These are phyloP conservation scores for Spergularia azorica DNA, from an alignment of 179 eudicot genomes.

Conservation along the genomic window DNA sequence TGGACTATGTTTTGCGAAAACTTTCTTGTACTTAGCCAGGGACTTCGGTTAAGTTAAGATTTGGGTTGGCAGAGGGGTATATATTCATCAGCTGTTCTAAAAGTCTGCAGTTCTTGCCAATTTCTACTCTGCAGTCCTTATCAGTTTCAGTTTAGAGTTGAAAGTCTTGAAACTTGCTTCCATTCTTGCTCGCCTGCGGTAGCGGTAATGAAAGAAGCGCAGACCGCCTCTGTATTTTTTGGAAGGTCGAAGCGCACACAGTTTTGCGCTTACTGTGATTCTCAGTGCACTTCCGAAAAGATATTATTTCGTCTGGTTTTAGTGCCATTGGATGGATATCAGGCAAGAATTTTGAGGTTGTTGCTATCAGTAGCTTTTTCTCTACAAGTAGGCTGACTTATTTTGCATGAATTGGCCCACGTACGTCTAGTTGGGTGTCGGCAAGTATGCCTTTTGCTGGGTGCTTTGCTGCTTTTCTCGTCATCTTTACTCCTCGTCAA, in stretches of 20 bases:
- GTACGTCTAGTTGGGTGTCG: constrained; percentile 1
- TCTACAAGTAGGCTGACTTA: background rate
- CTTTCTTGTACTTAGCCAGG: no score
- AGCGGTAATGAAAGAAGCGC: no score
- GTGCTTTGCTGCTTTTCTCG: background rate
- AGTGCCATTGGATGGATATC: no score
- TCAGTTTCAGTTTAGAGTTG: background rate
- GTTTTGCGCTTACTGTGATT: no score
- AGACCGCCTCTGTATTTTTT: no score
- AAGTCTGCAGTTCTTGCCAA: background rate
- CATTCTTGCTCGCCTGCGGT: background rate
- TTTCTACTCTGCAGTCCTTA: background rate
- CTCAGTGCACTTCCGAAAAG: no score
- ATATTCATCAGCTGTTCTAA: background rate
- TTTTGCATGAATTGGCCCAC: background rate
- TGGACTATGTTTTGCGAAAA: no score
- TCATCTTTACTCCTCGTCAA: background rate
- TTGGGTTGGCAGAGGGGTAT: background rate
- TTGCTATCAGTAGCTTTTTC: background rate
- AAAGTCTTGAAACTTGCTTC: background rate
- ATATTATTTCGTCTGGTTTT: no score
- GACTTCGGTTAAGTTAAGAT: background rate
- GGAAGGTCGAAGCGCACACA: no score
- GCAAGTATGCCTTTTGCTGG: constrained; percentile 1
- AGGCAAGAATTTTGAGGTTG: no score